Base-by-base conservation (phyloP, 345 rosid genomes). In the Salix suchowensis region DNA sequence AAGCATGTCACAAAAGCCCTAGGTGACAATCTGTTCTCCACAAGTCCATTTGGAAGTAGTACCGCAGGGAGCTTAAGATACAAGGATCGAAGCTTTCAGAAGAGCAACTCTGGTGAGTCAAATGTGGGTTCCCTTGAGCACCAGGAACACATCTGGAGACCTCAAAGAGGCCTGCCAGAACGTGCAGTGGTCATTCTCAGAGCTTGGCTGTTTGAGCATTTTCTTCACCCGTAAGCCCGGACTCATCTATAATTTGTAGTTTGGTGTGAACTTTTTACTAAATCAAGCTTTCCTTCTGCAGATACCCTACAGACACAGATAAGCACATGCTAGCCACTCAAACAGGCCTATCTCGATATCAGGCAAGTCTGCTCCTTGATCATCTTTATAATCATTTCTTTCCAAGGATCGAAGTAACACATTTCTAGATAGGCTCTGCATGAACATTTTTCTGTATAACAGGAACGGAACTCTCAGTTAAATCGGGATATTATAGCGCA, bases 201-300 rank as follows among this genome's bases (percentile, higher is more conserved):
- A 76, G 88, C 89, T 55, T 90, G 94, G 92, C 77, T 90, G 55
- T 90, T 88, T 36, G 94, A 90, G 55, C 94, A 88, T 86, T 90
- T 90, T 85, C 94, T 90, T 76, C 94, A 90, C 68, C 94, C 94
- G 94, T 90, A 39, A 84, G 88, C 75, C 64, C 48, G 36, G 2
- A 5, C 44, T 37, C 7, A 9, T 78, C 76, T 23, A 3, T 14
- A 39, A 2, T 12, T 12, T 30, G n/a, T 18, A 36, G 11, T 24
- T 70, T 54, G 30, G 9, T n/a, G 23, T 75, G 15, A 7, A 42
- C 66, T 15, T 48, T 74, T 39, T 70, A 48, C 14, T 70, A 21
- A 9, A 4, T 64, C 37, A 46, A 75, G 55, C 52, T 72, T 65
- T 73, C n/a, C 7, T 70, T 58, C 60, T 78, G 24, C 77, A 89